Conservation (phyloP, 306 rosid genomes). For the Senna tora region DNA sequence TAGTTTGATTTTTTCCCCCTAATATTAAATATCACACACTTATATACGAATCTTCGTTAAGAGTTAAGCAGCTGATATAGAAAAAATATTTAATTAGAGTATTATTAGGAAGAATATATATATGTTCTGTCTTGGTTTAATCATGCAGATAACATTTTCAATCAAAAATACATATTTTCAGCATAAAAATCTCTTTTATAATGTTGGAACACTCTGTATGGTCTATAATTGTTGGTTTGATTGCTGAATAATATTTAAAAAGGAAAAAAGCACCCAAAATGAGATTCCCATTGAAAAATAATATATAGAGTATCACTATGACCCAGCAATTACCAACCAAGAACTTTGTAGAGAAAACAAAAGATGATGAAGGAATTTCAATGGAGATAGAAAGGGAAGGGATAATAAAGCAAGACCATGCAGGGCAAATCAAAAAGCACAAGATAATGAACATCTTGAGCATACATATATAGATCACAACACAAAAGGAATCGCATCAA, state of each 20-base stretch:
- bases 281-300: neutral
- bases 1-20: neutral
- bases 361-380: neutral
- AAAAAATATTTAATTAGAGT: neutral
- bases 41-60: neutral
- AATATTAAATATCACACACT: neutral
- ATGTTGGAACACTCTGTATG: slow-evolving; percentile 25
- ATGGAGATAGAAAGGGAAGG: neutral
- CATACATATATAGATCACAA: neutral
- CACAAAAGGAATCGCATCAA: slow-evolving; percentile 22
- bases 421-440: slow-evolving; percentile 3
- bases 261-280: neutral
- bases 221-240: slow-evolving; percentile 2
- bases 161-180: neutral
- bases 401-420: slow-evolving; percentile 17
- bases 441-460: slow-evolving; percentile 16
- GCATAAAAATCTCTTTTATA: neutral
- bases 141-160: neutral
- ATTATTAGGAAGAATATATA: neutral
- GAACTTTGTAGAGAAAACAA: slow-evolving; percentile 14
- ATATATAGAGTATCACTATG: neutral
- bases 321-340: neutral
- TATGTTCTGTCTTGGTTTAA: neutral
- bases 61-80: neutral
- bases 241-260: neutral